These are phyloP conservation scores for Geotrichum restrictum DNA, from an alignment of 1,139 yeast species.

Conservation along the genomic window DNA sequence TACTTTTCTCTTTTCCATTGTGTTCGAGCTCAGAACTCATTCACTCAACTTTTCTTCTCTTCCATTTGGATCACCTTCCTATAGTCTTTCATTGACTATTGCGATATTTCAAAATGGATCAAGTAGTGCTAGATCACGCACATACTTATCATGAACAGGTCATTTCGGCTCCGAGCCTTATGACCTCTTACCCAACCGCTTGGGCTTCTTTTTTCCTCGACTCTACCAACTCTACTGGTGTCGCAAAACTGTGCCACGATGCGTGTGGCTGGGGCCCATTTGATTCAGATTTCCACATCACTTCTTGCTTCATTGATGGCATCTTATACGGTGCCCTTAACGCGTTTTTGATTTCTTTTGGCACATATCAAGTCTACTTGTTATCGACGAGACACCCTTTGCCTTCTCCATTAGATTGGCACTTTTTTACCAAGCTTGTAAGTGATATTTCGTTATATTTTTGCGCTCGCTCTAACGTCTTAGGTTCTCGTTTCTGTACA, in stretches of 20 bases:
- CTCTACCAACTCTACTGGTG: conserved; percentile 12
- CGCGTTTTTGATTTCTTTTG: conserved; percentile 52
- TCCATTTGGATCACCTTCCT: too few species aligned
- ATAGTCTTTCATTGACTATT: too few species aligned
- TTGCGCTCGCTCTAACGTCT: conserved; percentile 30
- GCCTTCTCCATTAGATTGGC: conserved; percentile 38
- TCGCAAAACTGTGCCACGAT: conserved; percentile 40
- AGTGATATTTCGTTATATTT: conserved; percentile 35
- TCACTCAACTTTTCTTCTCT: too few species aligned
- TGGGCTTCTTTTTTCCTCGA: conserved; percentile 1
- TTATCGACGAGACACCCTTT: conserved; percentile 33
- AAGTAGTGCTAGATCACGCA: conserved; percentile 5
- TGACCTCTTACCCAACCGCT: neutral
- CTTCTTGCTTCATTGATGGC: conserved; percentile 83
- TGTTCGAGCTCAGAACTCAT: too few species aligned
- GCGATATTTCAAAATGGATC: conserved; percentile 2
- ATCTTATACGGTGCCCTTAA: conserved; percentile 52
- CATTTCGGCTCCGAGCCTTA: neutral
- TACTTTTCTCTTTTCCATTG: too few species aligned
- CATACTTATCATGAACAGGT: neutral
- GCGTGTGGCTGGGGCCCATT: conserved; percentile 76
- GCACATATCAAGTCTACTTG: conserved; percentile 44
- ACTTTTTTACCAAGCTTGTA: conserved; percentile 44
- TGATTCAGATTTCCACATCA: conserved; percentile 55
- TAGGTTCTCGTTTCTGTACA: conserved; percentile 42